Evolutionary conservation across 108 stramenopile species (phyloP).

Genomic region (Fragilaria radians): DNA sequence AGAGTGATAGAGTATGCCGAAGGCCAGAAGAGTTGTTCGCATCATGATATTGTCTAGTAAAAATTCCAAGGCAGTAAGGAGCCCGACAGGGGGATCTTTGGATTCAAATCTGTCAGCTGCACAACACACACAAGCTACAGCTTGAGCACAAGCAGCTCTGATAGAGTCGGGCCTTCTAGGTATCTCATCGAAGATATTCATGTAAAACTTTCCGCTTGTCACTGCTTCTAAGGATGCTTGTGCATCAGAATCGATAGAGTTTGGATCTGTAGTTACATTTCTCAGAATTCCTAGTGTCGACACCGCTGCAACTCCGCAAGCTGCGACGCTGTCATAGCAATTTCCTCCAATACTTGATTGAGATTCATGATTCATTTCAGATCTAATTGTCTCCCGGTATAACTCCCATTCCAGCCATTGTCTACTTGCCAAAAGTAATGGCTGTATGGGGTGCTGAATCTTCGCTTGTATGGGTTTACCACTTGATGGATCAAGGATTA

Average conservation of each 20-base stretch:
- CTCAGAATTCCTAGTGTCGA: slow-evolving; percentile 65
- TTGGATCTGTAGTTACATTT: slow-evolving; percentile 54
- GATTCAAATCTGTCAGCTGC: slow-evolving; percentile 67
- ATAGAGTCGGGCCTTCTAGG: slow-evolving; percentile 56
- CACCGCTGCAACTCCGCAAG: slow-evolving; percentile 75
- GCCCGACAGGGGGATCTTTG: slow-evolving; percentile 41
- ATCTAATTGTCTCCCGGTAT: slow-evolving; percentile 49
- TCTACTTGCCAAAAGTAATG: slow-evolving; percentile 48
- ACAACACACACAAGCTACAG: slow-evolving; percentile 70
- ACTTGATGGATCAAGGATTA: slow-evolving; percentile 63
- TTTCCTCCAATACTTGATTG: slow-evolving; percentile 47
- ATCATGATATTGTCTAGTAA: slow-evolving; percentile 60
- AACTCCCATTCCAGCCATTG: slow-evolving; percentile 85
- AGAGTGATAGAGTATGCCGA: slow-evolving; percentile 60
- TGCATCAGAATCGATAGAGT: slow-evolving; percentile 13
- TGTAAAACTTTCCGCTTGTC: slow-evolving; percentile 48
- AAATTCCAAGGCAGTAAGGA: slow-evolving; percentile 67
- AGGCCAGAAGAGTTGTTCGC: slow-evolving; percentile 54
- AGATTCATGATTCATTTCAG: slow-evolving; percentile 30
- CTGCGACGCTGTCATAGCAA: slow-evolving; percentile 51
- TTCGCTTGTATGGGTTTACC: slow-evolving; percentile 51
- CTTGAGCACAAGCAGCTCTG: slow-evolving; percentile 79
- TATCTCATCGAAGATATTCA: slow-evolving; percentile 52
- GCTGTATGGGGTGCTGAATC: slow-evolving; percentile 62
- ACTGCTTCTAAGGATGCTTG: slow-evolving; percentile 19